Base-by-base conservation (phyloP, 345 rosid genomes). In the Eucalyptus sp. region DNA sequence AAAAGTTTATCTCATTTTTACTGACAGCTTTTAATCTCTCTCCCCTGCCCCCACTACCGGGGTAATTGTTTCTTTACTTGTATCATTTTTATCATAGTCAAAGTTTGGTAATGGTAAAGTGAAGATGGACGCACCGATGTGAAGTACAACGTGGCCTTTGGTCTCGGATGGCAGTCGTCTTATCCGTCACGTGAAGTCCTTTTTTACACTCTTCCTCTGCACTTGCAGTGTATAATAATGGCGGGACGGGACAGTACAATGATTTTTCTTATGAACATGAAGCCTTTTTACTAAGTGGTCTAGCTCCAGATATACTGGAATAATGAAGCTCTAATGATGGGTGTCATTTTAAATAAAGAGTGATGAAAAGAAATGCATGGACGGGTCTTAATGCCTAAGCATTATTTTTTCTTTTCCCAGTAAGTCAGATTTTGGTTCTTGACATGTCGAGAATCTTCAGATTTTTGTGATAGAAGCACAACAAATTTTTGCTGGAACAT, bases 11-110 rank as follows among this genome's bases (percentile, higher is more conserved):
- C 27, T 58, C 64, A 24, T 24, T 58, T 56, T 58, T 58, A 10
- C 64, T 6, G 2, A 58, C 13, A 9, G 29, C 13, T 58, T 24
- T 24, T 33, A 58, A 10, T 58, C 29, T 24, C 29, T 24, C 64
- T 4, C 1, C 0, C 29, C 27, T 2, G 10, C 54, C 13, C 62
- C 27, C 13, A 2, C 29, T 4, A 5, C 0, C 5, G 2, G 12
- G 27, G 6, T 9, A 20, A 56, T 9, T 56, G 27, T 5, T 58
- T 6, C 64, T 58, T 24, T 58, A 20, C 29, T 58, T 58, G 64
- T 9, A 22, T 20, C 12, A 56, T 56, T 8, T 9, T 9, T 33
- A 20, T 52, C 56, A 52, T 52, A 52, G 24, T 52, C 0, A 52
- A 52, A 52, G 64, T 58, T 25, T 25, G 1, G n/a, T 25, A 25